Evolutionary conservation across 2,329 filamentous ascomycete species (phyloP), one percentile per base, ranked within the genome.

Genomic region (Diplocarpon mali): DNA sequence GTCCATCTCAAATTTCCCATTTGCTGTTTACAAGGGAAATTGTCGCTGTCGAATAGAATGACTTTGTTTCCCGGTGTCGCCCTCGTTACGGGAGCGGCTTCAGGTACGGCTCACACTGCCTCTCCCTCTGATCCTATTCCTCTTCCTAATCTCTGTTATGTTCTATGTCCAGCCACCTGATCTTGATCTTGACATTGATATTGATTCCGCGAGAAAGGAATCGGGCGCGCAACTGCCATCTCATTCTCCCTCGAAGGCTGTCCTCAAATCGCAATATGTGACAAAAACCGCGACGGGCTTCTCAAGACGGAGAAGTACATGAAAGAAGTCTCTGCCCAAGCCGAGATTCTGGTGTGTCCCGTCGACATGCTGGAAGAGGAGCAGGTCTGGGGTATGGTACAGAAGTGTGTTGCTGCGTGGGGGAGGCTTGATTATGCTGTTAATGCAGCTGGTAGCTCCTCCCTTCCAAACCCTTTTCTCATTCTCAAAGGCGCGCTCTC

Each of bases 241-340:
- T 65, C 68, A 1, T 70, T 72, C 50, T 67, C 64, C 2, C 54
- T 51, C 8, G 67, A 69, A 54, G 68, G 68, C 37, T 71, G 68
- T 49, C 53, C 49, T 5, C 62, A 60, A 32, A 63, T 72, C 40
- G 62, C 62, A 11, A 61, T 71, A 9, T 61, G 65, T 8, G 69
- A 70, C 42, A 60, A 57, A 13, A 62, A 67, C 43, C 55, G 66
- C 0, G 51, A 51, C 4, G 62, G 63, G 32, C 68, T 68, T 2
- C 35, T 53, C 9, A 53, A 54, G 28, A 54, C 60, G 2, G 60
- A 63, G 38, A 51, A 55, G 5, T 50, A 56, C 14, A 51, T 58
- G 11, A 47, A 49, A 15, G 48, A 57, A 9, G 48, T 52, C 2
- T 52, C 54, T 3, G 27, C 57, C 10, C 28, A 48, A 15, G 40